phyloP scores from a whole-genome alignment of 2,329 filamentous ascomycete species.

The Calonectria crousiana region DNA sequence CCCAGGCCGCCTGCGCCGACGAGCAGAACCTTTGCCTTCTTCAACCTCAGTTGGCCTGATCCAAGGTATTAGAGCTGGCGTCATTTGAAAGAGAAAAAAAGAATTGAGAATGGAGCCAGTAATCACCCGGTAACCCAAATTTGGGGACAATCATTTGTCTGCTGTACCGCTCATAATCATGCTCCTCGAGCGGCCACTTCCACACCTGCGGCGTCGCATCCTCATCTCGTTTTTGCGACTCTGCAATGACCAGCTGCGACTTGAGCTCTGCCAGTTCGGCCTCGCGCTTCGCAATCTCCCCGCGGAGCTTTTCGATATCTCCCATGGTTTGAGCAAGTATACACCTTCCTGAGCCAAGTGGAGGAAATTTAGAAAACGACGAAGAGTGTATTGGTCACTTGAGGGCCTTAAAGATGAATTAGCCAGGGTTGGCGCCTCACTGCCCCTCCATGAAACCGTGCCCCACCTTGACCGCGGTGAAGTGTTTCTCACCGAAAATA shows the following conservation, averaged over 20 bases:
- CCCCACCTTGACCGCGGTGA: slow-evolving; percentile 40
- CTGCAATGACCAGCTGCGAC: slow-evolving; percentile 57
- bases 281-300: slow-evolving; percentile 62
- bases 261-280: slow-evolving; percentile 60
- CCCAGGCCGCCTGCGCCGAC: slow-evolving; percentile 91
- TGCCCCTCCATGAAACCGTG: slow-evolving; percentile 40
- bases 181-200: slow-evolving; percentile 76
- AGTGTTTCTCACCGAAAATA: slow-evolving; percentile 41
- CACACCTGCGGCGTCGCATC: slow-evolving; percentile 38
- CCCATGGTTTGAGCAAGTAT: slow-evolving; percentile 49
- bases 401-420: background rate
- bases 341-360: background rate
- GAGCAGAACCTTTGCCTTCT: slow-evolving; percentile 78
- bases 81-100: background rate
- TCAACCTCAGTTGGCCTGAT: slow-evolving; percentile 81
- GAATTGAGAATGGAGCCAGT: background rate
- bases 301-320: slow-evolving; percentile 55
- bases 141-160: slow-evolving; percentile 90
- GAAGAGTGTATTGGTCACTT: background rate
- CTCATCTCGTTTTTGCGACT: slow-evolving; percentile 43
- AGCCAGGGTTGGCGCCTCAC: background rate
- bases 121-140: slow-evolving; percentile 78
- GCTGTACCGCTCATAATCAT: slow-evolving; percentile 89
- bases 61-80: background rate
- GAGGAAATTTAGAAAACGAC: background rate